These are phyloP conservation scores for Aspergillus alliaceus DNA, from an alignment of 2,329 filamentous ascomycete species.

Conservation along the genomic window DNA sequence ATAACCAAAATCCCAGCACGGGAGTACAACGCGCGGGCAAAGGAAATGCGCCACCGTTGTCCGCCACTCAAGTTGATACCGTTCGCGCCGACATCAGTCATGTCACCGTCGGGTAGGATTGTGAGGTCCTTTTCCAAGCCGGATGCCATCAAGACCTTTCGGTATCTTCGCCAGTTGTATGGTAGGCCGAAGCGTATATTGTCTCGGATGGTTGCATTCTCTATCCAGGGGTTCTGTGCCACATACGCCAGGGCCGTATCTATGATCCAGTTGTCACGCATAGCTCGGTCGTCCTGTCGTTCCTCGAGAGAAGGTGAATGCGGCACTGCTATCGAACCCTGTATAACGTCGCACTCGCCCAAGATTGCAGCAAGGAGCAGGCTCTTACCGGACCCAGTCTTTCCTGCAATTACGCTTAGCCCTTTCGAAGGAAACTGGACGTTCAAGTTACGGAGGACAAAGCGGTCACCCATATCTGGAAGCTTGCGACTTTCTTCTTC, in stretches of 20 bases:
- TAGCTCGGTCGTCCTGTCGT: slow-evolving; percentile 65
- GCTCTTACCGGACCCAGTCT: slow-evolving; percentile 76
- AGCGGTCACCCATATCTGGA: slow-evolving; percentile 36
- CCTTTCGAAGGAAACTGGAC: slow-evolving; percentile 69
- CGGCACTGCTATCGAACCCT: slow-evolving; percentile 58
- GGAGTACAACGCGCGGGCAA: slow-evolving; percentile 78
- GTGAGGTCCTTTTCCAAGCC: slow-evolving; percentile 73
- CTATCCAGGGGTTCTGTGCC: slow-evolving; percentile 80
- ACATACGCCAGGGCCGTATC: slow-evolving; percentile 71
- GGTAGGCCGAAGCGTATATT: slow-evolving; percentile 79
- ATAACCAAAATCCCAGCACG: slow-evolving; percentile 73
- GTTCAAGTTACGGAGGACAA: slow-evolving; percentile 64
- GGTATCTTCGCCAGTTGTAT: slow-evolving; percentile 67
- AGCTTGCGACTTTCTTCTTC: slow-evolving; percentile 45
- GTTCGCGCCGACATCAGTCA: slow-evolving; percentile 80
- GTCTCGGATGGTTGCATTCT: slow-evolving; percentile 74
- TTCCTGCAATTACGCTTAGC: slow-evolving; percentile 73
- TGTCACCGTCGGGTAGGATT: slow-evolving; percentile 73
- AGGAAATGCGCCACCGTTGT: slow-evolving; percentile 78
- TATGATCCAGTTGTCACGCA: slow-evolving; percentile 65
- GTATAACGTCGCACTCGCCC: slow-evolving; percentile 69
- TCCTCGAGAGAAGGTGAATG: slow-evolving; percentile 52
- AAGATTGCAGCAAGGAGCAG: slow-evolving; percentile 71
- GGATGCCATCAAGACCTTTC: slow-evolving; percentile 69
- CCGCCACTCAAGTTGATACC: slow-evolving; percentile 83